Conservation (phyloP, 371 early-diverging fungal genomes). For the Haplosporangium sp. region DNA sequence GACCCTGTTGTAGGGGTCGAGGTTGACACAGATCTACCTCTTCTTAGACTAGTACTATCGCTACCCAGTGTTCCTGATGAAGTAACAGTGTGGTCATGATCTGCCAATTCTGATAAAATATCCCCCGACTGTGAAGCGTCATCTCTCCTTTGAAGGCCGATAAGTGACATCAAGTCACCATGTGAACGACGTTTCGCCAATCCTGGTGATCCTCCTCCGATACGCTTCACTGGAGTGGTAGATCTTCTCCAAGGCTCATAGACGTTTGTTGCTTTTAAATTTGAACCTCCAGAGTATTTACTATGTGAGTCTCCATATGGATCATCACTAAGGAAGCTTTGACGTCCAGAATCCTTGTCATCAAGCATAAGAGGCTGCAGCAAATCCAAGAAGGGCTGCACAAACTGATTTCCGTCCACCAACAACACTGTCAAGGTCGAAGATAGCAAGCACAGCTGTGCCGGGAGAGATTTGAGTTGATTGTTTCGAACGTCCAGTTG, state of each 20-base stretch:
- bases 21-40: conserved; percentile 30
- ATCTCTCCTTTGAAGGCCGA: conserved; percentile 39
- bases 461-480: conserved; percentile 61
- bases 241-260: conserved; percentile 51
- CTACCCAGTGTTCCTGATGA: conserved; percentile 19
- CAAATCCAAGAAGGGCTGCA: conserved; percentile 37
- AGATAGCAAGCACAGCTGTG: conserved; percentile 48
- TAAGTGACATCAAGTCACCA: conserved; percentile 40
- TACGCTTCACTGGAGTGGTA: conserved; percentile 17
- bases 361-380: conserved; percentile 38
- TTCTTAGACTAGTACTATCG: background rate
- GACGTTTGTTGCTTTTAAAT: background rate
- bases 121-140: conserved; percentile 14
- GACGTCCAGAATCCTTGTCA: conserved; percentile 18
- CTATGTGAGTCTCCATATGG: conserved; percentile 30
- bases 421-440: conserved; percentile 47
- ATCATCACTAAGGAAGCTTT: conserved; percentile 41
- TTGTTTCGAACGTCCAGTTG: conserved; percentile 73
- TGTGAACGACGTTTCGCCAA: conserved; percentile 45
- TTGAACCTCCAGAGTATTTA: background rate
- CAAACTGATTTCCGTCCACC: conserved; percentile 62
- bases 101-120: background rate
- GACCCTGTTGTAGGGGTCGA: conserved; percentile 13
- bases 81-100: conserved; percentile 8
- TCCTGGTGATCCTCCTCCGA: conserved; percentile 9